These are phyloP conservation scores for bread wheat (Triticum aestivum) DNA, from an alignment of 176 grass and related monocot species.

Conservation along the genomic window DNA sequence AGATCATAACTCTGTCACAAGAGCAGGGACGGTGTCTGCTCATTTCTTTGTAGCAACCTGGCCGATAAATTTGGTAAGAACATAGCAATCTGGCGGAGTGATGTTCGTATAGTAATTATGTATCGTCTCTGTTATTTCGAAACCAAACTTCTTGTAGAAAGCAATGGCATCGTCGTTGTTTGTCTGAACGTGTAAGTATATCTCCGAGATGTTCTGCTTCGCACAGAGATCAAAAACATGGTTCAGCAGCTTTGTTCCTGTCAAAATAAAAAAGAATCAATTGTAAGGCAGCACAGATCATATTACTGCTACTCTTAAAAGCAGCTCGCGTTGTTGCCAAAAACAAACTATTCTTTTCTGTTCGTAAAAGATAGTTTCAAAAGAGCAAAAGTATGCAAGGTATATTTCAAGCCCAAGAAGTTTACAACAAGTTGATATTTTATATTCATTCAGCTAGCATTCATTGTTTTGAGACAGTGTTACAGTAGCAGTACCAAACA, in stretches of 20 bases:
- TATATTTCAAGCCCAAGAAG: not conserved
- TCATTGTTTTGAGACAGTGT: not conserved
- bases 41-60: slow-evolving; percentile 65
- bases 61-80: slow-evolving; percentile 70
- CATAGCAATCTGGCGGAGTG: slow-evolving; percentile 90
- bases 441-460: not conserved
- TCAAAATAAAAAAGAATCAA: slow-evolving; percentile 28
- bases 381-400: not conserved
- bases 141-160: slow-evolving; percentile 98
- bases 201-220: slow-evolving; percentile 78
- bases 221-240: slow-evolving; percentile 77
- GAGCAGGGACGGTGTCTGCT: slow-evolving; percentile 24
- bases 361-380: not conserved
- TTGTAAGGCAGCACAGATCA: not conserved
- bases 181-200: slow-evolving; percentile 99
- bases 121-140: slow-evolving; percentile 96
- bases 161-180: slow-evolving; percentile 86
- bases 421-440: not conserved
- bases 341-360: not conserved
- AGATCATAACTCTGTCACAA: slow-evolving; percentile 21
- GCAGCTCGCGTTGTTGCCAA: not conserved
- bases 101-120: slow-evolving; percentile 93
- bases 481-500: not conserved
- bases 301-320: not conserved
- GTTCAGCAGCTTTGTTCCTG: slow-evolving; percentile 80